Base-by-base conservation (phyloP, 176 grass and related monocot genomes). In the Themeda triandra region DNA sequence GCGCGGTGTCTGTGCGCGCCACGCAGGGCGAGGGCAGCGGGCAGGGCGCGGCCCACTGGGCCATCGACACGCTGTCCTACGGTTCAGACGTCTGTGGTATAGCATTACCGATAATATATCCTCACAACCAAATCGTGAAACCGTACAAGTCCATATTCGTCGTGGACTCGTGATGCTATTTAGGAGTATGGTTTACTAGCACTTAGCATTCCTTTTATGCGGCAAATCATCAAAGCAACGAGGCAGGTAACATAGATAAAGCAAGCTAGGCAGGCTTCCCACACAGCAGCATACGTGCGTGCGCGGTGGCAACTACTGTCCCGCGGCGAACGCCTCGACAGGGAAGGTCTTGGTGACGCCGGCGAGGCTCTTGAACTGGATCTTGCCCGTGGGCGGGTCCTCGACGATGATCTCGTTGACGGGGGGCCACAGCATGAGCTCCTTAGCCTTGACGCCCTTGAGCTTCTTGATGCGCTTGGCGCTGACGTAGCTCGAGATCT, bases 331-430 rank as follows among this genome's bases (percentile, higher is more conserved):
- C 9, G 93, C 91, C 71, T 91, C 90, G 18, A 86, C 88, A 2
- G 91, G 96, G 85, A 96, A 99, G 25, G 91, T 92, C 86, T 92
- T 99, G 78, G 83, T 91, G 80, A 96, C 84, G 63, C 96, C 96
- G 62, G 87, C 91, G 67, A 96, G 77, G 88, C 93, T 93, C 90
- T 87, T 96, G 82, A 99, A 94, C 21, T 91, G 78, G 84, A 99
- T 94, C 83, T 91, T 96, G 8, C 92, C 93, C 18, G 76, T 72
- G 66, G 87, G 81, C 66, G 88, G 90, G 59, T 92, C 70, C 14
- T 97, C 86, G 48, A 89, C 64, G 71, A 35, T 63, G 81, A 97
- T 94, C 82, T 94, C 87, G 84, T 90, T 89, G 62, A 99, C 85
- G 1, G 91, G 85, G 5, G 90, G 87, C 93, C 90, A 99, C 21